A percentile compares a stretch with the other conserved stretches of the same genome.
Evolutionary conservation across 768 basidiomycete genomes (phyloP).

Genomic region (Sarcodon sp.): DNA sequence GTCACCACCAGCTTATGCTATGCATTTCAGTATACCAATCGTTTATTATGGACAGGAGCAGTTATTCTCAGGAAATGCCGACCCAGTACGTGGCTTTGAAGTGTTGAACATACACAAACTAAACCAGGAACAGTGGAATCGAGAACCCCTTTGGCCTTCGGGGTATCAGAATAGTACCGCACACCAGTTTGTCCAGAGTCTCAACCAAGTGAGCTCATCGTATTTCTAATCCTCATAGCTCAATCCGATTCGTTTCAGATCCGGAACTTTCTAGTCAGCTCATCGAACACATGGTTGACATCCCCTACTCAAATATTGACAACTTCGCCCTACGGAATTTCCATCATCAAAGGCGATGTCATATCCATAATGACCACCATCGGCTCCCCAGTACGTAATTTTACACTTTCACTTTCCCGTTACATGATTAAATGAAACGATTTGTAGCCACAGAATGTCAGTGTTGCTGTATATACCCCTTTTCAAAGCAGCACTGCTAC

Average conservation of each 20-base stretch:
- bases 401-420: background rate
- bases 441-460: constrained; percentile 40
- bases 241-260: constrained; percentile 21
- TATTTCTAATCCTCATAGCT: background rate
- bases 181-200: constrained; percentile 42
- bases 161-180: constrained; percentile 43
- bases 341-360: constrained; percentile 50
- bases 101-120: constrained; percentile 1
- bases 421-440: background rate
- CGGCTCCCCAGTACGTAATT: constrained; percentile 48
- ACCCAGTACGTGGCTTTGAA: constrained; percentile 37
- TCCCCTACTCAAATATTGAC: constrained; percentile 40
- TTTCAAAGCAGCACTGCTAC: constrained; percentile 33
- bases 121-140: constrained; percentile 37
- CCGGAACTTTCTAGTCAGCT: constrained; percentile 51
- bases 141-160: constrained; percentile 67
- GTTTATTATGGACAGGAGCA: constrained; percentile 80
- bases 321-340: constrained; percentile 36
- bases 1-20: background rate
- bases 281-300: constrained; percentile 31
- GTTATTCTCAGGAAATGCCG: constrained; percentile 43
- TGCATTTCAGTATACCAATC: constrained; percentile 44
- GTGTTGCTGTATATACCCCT: constrained; percentile 44
- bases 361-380: constrained; percentile 57
- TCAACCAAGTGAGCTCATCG: constrained; percentile 36